Percentiles rank a stretch among this genome's conserved stretches.
Conservation (phyloP, 805 yeast genomes). For the Barnettozyma pratensis region DNA sequence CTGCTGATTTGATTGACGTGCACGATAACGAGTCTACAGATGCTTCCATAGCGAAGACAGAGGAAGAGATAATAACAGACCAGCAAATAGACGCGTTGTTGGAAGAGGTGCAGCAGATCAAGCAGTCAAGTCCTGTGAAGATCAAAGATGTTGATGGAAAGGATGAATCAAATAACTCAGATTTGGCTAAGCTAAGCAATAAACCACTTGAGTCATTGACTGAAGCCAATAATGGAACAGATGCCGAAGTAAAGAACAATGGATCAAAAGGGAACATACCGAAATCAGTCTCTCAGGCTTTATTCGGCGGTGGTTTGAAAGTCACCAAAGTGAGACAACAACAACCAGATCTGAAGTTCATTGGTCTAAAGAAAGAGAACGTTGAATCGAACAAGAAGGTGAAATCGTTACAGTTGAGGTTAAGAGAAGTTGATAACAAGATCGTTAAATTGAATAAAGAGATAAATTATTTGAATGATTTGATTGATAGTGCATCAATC, state of each 20-base stretch:
- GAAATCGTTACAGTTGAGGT: conserved; percentile 26
- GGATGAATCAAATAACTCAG: not conserved
- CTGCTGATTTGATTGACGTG: not conserved
- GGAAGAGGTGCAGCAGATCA: conserved; percentile 23
- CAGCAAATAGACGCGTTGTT: conserved; percentile 25
- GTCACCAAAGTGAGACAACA: conserved; percentile 26
- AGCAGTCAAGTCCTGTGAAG: conserved; percentile 16
- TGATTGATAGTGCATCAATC: conserved; percentile 32
- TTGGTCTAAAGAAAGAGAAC: conserved; percentile 21
- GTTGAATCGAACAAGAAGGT: conserved; percentile 14
- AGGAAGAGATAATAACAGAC: conserved; percentile 14
- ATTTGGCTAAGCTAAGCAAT: conserved; percentile 5
- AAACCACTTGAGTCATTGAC: conserved; percentile 9
- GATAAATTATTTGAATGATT: conserved; percentile 30
- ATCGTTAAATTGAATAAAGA: conserved; percentile 34
- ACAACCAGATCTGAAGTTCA: conserved; percentile 19
- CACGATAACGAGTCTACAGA: not conserved
- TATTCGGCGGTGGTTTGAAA: conserved; percentile 20
- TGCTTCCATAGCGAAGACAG: conserved; percentile 2
- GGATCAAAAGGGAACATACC: conserved; percentile 14
- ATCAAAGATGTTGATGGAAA: not conserved
- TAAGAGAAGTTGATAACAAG: conserved; percentile 29
- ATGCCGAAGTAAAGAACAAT: not conserved
- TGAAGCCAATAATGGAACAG: not conserved
- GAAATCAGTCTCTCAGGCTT: conserved; percentile 25